Percentiles rank a stretch among this genome's conserved stretches.
Conservation (phyloP, 2,329 filamentous ascomycete genomes). For the Sporothrix sp. region DNA sequence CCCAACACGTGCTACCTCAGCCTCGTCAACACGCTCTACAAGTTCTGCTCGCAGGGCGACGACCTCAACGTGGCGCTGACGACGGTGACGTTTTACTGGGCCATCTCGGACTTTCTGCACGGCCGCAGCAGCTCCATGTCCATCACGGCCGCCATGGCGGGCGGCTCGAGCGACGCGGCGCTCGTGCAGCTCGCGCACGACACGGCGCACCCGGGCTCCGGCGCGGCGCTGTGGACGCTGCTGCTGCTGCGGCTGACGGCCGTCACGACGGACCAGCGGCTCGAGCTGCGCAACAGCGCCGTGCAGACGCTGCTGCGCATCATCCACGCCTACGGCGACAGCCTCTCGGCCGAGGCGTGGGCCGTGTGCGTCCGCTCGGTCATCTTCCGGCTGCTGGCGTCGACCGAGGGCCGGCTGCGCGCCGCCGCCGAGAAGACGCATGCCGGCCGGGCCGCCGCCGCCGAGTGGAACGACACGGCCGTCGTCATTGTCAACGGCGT, state of each 20-base stretch:
- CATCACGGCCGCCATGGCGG: slow-evolving; percentile 47
- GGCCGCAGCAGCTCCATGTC: slow-evolving; percentile 47
- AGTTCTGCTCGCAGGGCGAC: slow-evolving; percentile 80
- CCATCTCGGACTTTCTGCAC: slow-evolving; percentile 78
- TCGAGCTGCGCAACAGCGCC: slow-evolving; percentile 74
- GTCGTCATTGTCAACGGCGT: slow-evolving; percentile 65
- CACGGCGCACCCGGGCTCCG: slow-evolving; percentile 49
- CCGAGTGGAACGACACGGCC: slow-evolving; percentile 64
- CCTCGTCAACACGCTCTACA: slow-evolving; percentile 77
- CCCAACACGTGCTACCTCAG: slow-evolving; percentile 63
- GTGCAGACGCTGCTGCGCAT: slow-evolving; percentile 87
- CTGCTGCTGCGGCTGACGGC: slow-evolving; percentile 61
- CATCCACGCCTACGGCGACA: slow-evolving; percentile 81
- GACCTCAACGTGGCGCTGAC: slow-evolving; percentile 94
- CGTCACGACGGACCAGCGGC: slow-evolving; percentile 59
- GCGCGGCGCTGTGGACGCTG: slow-evolving; percentile 69
- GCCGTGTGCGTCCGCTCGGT: slow-evolving; percentile 72
- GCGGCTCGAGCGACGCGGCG: slow-evolving; percentile 45
- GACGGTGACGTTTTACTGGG: slow-evolving; percentile 94
- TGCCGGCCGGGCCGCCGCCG: slow-evolving; percentile 33
- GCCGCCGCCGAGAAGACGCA: slow-evolving; percentile 27
- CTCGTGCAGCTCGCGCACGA: slow-evolving; percentile 50
- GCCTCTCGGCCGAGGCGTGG: slow-evolving; percentile 70
- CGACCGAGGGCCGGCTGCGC: slow-evolving; percentile 51
- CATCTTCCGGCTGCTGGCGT: slow-evolving; percentile 66